phyloP scores from a whole-genome alignment of 1,284 basidiomycete species.

The Fistulina hepatica region DNA sequence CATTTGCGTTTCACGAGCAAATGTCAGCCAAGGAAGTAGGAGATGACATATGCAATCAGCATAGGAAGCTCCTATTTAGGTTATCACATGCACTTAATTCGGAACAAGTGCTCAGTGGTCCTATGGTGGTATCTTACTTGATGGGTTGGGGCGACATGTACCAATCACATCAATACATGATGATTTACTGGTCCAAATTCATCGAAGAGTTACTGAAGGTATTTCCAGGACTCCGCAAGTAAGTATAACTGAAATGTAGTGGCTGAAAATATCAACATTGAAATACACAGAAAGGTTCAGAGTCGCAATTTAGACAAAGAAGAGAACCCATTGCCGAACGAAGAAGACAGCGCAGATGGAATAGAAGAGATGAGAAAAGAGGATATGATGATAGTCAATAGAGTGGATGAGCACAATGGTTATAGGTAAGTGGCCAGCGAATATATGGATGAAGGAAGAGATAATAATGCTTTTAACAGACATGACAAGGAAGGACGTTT shows the following conservation, averaged over 20 bases:
- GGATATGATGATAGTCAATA: neutral
- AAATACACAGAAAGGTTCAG: too few relatives aligned
- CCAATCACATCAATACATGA: slow-evolving; percentile 5
- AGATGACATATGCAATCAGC: slow-evolving; percentile 13
- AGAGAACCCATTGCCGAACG: too few relatives aligned
- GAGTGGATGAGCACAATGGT: neutral
- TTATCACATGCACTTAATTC: slow-evolving; percentile 19
- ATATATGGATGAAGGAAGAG: too few relatives aligned
- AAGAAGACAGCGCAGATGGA: too few relatives aligned
- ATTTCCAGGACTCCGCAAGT: slow-evolving; percentile 12
- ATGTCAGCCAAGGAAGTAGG: neutral
- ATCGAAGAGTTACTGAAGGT: slow-evolving; percentile 6
- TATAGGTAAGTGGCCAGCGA: too few relatives aligned
- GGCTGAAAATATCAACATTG: too few relatives aligned
- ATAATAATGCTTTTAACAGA: too few relatives aligned
- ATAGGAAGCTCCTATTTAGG: slow-evolving; percentile 19
- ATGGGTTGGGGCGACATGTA: slow-evolving; percentile 26
- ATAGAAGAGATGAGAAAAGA: neutral
- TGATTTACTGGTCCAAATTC: slow-evolving; percentile 14
- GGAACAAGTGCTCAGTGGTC: slow-evolving; percentile 24
- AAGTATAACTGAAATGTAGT: too few relatives aligned
- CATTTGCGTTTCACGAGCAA: slow-evolving; percentile 18
- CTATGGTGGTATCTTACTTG: slow-evolving; percentile 23
- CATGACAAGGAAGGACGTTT: too few relatives aligned
- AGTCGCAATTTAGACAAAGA: too few relatives aligned